phyloP scores from a whole-genome alignment of 2,329 filamentous ascomycete genomes.

The Bipolaris victoriae region DNA sequence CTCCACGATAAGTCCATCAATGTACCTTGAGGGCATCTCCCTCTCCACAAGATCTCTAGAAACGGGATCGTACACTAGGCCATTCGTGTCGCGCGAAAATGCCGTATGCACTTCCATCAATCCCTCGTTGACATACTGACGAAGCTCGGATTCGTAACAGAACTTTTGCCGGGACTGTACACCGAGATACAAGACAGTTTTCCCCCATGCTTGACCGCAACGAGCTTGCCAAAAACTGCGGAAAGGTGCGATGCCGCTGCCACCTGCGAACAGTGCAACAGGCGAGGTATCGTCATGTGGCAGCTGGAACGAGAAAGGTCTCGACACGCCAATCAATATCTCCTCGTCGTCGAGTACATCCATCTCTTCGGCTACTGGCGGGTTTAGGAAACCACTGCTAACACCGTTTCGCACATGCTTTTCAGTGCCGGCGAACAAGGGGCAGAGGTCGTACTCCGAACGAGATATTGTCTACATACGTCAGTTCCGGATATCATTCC shows the following conservation, averaged over 20 bases:
- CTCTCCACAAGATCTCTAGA: slow-evolving; percentile 57
- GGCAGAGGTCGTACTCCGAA: slow-evolving; percentile 58
- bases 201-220: slow-evolving; percentile 27
- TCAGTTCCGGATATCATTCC: neutral
- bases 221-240: slow-evolving; percentile 35
- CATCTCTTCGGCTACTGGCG: slow-evolving; percentile 50
- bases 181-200: slow-evolving; percentile 29
- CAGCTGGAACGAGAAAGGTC: slow-evolving; percentile 60
- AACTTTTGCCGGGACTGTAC: slow-evolving; percentile 33
- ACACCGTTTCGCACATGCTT: slow-evolving; percentile 53
- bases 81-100: slow-evolving; percentile 59
- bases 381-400: slow-evolving; percentile 63
- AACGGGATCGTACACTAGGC: slow-evolving; percentile 55
- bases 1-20: slow-evolving; percentile 60
- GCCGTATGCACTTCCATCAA: slow-evolving; percentile 61
- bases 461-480: slow-evolving; percentile 53
- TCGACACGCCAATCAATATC: slow-evolving; percentile 59
- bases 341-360: slow-evolving; percentile 52
- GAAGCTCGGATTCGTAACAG: slow-evolving; percentile 32
- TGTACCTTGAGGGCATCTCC: slow-evolving; percentile 59
- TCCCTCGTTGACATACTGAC: slow-evolving; percentile 50
- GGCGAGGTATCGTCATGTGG: slow-evolving; percentile 59
- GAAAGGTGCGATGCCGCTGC: slow-evolving; percentile 37
- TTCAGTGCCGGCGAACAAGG: slow-evolving; percentile 27
- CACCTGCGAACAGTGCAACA: slow-evolving; percentile 61